Evolutionary conservation across 2,329 filamentous ascomycete genomes (phyloP).

Genomic region (Colletotrichum acutatum): DNA sequence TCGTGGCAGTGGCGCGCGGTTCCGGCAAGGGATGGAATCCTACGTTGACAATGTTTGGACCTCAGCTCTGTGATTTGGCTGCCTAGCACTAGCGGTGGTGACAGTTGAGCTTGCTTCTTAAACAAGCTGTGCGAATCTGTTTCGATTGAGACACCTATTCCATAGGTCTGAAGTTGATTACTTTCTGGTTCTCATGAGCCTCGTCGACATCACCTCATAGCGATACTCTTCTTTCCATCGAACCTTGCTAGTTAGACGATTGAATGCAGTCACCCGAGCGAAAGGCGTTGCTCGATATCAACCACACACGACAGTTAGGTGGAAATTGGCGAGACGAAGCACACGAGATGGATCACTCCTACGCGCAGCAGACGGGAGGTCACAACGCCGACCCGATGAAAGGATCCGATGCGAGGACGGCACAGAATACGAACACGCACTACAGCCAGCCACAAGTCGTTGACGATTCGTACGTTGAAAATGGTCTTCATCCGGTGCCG

Average conservation of each 20-base stretch:
- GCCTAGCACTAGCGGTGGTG: constrained; percentile 4
- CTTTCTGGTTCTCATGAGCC: too few relatives aligned
- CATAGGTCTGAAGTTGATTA: background rate
- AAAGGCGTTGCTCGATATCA: background rate
- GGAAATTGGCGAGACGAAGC: background rate
- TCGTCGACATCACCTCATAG: background rate
- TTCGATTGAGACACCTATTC: background rate
- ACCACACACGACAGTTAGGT: background rate
- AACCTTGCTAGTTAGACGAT: too few relatives aligned
- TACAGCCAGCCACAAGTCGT: background rate
- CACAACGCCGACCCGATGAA: background rate
- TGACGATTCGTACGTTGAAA: constrained; percentile 10
- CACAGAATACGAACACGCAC: background rate
- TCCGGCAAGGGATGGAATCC: background rate
- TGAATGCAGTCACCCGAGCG: background rate
- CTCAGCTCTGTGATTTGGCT: background rate
- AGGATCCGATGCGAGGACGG: background rate
- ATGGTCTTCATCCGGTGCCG: constrained; percentile 14
- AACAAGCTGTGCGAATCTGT: background rate
- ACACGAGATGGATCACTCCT: constrained; percentile 1
- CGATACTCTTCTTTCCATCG: too few relatives aligned
- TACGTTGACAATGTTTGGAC: background rate
- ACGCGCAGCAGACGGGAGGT: background rate
- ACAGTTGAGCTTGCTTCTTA: background rate
- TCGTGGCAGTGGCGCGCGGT: background rate